These are phyloP conservation scores for Hypomontagnella monticulosa DNA, from an alignment of 495 filamentous ascomycete genomes.

Conservation along the genomic window DNA sequence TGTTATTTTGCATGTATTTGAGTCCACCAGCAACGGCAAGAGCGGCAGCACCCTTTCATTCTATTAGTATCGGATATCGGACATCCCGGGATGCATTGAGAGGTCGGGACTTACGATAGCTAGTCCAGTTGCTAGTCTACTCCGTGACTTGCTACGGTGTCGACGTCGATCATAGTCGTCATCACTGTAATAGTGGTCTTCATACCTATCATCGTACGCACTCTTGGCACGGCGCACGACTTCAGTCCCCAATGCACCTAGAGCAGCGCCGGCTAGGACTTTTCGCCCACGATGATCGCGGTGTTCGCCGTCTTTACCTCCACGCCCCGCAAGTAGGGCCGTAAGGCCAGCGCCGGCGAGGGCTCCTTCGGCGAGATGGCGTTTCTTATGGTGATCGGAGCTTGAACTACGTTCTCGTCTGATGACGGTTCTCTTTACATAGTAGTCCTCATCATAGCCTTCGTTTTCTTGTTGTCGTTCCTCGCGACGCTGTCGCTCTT, in stretches of 20 bases:
- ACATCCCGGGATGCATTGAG: not conserved
- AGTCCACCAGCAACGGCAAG: conserved; percentile 78
- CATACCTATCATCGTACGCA: conserved; percentile 67
- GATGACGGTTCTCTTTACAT: conserved; percentile 55
- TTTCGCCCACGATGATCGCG: conserved; percentile 73
- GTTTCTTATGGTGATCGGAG: conserved; percentile 70
- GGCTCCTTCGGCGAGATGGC: conserved; percentile 88
- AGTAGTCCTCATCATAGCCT: conserved; percentile 54
- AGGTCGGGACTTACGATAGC: conserved; percentile 66
- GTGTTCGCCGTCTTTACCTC: conserved; percentile 66
- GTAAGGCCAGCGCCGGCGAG: conserved; percentile 80
- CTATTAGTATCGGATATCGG: conserved; percentile 8
- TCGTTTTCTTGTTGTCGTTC: conserved; percentile 66
- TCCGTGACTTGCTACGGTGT: conserved; percentile 48
- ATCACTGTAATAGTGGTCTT: conserved; percentile 45
- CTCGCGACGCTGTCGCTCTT: conserved; percentile 45
- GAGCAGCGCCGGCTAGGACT: conserved; percentile 79
- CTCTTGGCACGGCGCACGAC: conserved; percentile 76
- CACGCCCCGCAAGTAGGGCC: conserved; percentile 75
- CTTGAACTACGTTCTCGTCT: conserved; percentile 65
- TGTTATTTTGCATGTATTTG: conserved; percentile 76
- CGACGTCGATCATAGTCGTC: conserved; percentile 42
- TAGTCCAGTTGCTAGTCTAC: conserved; percentile 70
- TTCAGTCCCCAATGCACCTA: conserved; percentile 85
- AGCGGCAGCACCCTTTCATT: conserved; percentile 67